Percentiles rank a stretch among this genome's conserved stretches.
These are phyloP conservation scores for Epichloe coenophiala DNA, from an alignment of 2,329 filamentous ascomycete species.

Conservation along the genomic window DNA sequence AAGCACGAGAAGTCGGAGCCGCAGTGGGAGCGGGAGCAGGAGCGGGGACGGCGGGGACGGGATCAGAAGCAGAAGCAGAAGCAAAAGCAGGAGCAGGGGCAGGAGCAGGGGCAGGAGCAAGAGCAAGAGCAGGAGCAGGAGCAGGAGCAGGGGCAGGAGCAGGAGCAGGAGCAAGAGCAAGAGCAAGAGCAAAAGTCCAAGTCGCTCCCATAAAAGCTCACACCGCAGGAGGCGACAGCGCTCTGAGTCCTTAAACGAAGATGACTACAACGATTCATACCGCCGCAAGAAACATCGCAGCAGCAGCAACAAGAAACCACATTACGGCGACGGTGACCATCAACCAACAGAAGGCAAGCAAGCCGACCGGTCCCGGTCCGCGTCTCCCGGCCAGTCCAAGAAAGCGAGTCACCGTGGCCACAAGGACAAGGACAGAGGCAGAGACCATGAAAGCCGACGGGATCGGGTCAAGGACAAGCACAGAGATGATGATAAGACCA, in stretches of 20 bases:
- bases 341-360: conserved; percentile 27
- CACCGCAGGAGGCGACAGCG: conserved; percentile 40
- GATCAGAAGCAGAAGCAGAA: conserved; percentile 13
- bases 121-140: conserved; percentile 18
- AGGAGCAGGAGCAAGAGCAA: conserved; percentile 12
- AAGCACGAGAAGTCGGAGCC: conserved; percentile 16
- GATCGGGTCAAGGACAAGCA: conserved; percentile 33
- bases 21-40: conserved; percentile 6
- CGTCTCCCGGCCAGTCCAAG: conserved; percentile 46
- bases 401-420: conserved; percentile 47
- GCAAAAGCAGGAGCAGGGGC: conserved; percentile 13
- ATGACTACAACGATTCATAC: conserved; percentile 31
- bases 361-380: conserved; percentile 47
- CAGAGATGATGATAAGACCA: conserved; percentile 28
- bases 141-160: conserved; percentile 13
- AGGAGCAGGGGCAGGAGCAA: conserved; percentile 13
- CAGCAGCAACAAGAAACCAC: conserved; percentile 20
- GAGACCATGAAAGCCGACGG: conserved; percentile 27
- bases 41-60: conserved; percentile 13
- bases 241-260: conserved; percentile 36
- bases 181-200: conserved; percentile 5
- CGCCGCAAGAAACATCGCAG: conserved; percentile 38
- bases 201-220: conserved; percentile 29
- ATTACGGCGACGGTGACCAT: conserved; percentile 32
- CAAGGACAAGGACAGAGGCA: conserved; percentile 42